Percentiles rank a stretch among this genome's conserved stretches.
Evolutionary conservation across 805 yeast genomes (phyloP).

Genomic region (Ogataea sp.): DNA sequence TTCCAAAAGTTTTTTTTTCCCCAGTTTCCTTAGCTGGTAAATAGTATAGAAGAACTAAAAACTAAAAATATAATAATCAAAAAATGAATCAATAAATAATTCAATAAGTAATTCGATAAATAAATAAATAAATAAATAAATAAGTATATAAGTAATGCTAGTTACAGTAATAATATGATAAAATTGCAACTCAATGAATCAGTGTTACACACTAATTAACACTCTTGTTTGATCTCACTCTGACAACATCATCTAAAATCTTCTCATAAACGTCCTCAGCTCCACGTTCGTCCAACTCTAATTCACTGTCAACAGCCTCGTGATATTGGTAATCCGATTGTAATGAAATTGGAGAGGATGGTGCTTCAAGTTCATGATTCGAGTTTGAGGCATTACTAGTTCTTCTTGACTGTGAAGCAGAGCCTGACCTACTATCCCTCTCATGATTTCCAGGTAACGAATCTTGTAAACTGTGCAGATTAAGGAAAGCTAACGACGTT

Average conservation of each 20-base stretch:
- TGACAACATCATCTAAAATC: constrained; percentile 56
- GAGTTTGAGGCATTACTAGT: not conserved
- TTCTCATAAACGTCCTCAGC: constrained; percentile 63
- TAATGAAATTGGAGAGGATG: constrained; percentile 17
- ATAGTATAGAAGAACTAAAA: too few species aligned
- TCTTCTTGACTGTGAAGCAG: not conserved
- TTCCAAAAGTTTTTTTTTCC: too few species aligned
- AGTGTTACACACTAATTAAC: not conserved
- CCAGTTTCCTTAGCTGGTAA: too few species aligned
- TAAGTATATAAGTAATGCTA: not conserved
- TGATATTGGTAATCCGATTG: constrained; percentile 6
- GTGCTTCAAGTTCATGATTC: constrained; percentile 6
- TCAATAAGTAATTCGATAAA: too few species aligned
- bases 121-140: not conserved
- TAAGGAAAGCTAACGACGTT: not conserved
- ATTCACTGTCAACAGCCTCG: constrained; percentile 5
- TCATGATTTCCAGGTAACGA: not conserved
- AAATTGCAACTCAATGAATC: too few species aligned
- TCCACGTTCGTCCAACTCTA: constrained; percentile 9
- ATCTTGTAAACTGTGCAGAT: not conserved
- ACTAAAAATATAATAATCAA: too few species aligned
- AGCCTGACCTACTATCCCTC: not conserved
- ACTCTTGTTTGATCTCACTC: constrained; percentile 45
- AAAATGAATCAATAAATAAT: too few species aligned
- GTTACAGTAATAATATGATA: too few species aligned